Evolutionary conservation across 1,284 basidiomycete genomes (phyloP).

Genomic region (Irpex rosettiformis): DNA sequence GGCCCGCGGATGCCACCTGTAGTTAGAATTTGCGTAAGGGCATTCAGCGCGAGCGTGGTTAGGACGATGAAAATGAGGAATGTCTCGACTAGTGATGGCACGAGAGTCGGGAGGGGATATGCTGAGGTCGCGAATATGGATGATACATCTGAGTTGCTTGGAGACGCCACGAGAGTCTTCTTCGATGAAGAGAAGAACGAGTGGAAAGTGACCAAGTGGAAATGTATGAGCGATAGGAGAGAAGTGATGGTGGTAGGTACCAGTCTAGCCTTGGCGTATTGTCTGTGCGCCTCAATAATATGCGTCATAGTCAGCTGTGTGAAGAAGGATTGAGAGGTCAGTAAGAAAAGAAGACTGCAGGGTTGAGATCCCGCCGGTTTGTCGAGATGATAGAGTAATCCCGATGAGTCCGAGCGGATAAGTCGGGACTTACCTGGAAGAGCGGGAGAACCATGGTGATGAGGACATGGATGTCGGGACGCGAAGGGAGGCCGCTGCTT

Average conservation of each 20-base stretch:
- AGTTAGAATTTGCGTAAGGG: constrained; percentile 59
- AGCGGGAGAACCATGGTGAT: constrained; percentile 67
- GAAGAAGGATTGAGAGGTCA: not conserved
- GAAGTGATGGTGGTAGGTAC: constrained; percentile 62
- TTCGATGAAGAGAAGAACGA: constrained; percentile 1
- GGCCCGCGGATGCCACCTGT: constrained; percentile 45
- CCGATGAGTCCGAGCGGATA: not conserved
- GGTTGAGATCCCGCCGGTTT: not conserved
- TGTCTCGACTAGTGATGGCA: constrained; percentile 68
- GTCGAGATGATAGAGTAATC: constrained; percentile 9
- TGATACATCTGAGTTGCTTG: not conserved
- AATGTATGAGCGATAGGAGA: constrained; percentile 57
- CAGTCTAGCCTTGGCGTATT: constrained; percentile 58
- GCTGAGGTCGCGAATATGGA: constrained; percentile 25
- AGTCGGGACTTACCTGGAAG: constrained; percentile 44
- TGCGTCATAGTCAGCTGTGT: constrained; percentile 61
- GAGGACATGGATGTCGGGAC: constrained; percentile 67
- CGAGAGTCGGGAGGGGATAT: constrained; percentile 69
- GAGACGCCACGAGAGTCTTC: not conserved
- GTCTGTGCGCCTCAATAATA: constrained; percentile 55
- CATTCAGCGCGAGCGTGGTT: constrained; percentile 55
- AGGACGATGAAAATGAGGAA: constrained; percentile 50
- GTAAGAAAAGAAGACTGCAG: not conserved
- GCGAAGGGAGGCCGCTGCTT: constrained; percentile 39
- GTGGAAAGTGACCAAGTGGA: constrained; percentile 58